Evolutionary conservation across 1,284 basidiomycete genomes (phyloP).

Genomic region (Wolfiporia cocos): DNA sequence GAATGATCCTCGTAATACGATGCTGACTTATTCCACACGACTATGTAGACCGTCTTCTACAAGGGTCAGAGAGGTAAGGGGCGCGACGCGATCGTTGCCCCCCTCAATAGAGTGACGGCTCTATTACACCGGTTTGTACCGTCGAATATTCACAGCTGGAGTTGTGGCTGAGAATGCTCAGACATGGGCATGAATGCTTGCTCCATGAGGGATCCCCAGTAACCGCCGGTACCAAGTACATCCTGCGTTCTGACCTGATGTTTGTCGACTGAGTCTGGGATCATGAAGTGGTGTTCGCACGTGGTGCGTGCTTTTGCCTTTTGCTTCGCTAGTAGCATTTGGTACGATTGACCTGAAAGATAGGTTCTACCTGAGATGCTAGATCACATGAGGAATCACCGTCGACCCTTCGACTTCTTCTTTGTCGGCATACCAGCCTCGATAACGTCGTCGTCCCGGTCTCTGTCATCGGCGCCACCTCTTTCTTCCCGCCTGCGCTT

Average conservation of each 20-base stretch:
- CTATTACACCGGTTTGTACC: constrained; percentile 58
- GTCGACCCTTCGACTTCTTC: constrained; percentile 25
- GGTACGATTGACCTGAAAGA: too few relatives aligned
- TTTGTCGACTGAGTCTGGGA: constrained; percentile 46
- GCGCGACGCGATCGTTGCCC: constrained; percentile 48
- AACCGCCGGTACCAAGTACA: constrained; percentile 65
- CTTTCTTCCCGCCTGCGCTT: constrained; percentile 48
- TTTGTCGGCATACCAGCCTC: constrained; percentile 74
- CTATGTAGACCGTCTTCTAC: constrained; percentile 69
- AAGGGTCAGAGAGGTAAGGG: constrained; percentile 44
- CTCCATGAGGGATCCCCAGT: constrained; percentile 75
- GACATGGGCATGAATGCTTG: constrained; percentile 73
- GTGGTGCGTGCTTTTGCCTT: too few relatives aligned
- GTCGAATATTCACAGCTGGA: too few relatives aligned
- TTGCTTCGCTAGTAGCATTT: too few relatives aligned
- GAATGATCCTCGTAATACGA: not conserved
- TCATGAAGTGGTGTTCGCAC: too few relatives aligned
- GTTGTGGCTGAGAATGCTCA: too few relatives aligned
- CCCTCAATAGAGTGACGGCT: constrained; percentile 60
- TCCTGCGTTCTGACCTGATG: constrained; percentile 74
- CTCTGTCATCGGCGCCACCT: constrained; percentile 65
- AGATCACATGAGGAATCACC: constrained; percentile 8
- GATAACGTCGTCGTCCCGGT: constrained; percentile 82
- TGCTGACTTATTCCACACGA: not conserved
- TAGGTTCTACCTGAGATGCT: too few relatives aligned